Evolutionary conservation across 805 yeast species (phyloP).

Genomic region (Ogataea ganodermae): DNA sequence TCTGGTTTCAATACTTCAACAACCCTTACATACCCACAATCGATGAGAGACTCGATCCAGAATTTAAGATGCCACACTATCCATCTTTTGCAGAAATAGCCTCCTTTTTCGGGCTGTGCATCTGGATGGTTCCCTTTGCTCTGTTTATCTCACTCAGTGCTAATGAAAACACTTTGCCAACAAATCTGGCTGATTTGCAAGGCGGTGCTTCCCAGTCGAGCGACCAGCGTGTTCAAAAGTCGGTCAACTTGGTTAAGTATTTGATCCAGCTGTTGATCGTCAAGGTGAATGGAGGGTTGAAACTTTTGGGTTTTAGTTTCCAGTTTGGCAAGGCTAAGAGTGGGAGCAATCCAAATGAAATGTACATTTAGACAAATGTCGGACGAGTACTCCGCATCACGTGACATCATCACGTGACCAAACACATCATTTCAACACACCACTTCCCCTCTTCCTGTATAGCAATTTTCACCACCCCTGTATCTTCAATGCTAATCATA

Average conservation of each 20-base stretch:
- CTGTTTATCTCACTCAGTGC: slow-evolving; percentile 90
- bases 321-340: slow-evolving; percentile 15
- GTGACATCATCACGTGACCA: no score
- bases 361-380: slow-evolving; percentile 22
- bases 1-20: slow-evolving; percentile 88
- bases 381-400: no score
- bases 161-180: slow-evolving; percentile 84
- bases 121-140: slow-evolving; percentile 94
- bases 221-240: slow-evolving; percentile 38
- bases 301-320: slow-evolving; percentile 64
- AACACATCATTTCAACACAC: no score
- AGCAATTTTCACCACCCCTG: no score
- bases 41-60: slow-evolving; percentile 55
- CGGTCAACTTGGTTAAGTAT: slow-evolving; percentile 70
- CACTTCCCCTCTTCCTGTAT: no score
- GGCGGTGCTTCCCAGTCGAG: slow-evolving; percentile 28
- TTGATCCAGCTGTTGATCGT: slow-evolving; percentile 57
- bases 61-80: slow-evolving; percentile 62
- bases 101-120: slow-evolving; percentile 90
- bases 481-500: no score
- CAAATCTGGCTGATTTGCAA: slow-evolving; percentile 30
- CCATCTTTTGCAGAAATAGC: slow-evolving; percentile 89
- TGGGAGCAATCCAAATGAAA: slow-evolving; percentile 31
- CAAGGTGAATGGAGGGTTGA: slow-evolving; percentile 44
- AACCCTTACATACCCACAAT: slow-evolving; percentile 73